Base-by-base conservation (phyloP, 768 basidiomycete genomes). In the Calocera cornea region DNA sequence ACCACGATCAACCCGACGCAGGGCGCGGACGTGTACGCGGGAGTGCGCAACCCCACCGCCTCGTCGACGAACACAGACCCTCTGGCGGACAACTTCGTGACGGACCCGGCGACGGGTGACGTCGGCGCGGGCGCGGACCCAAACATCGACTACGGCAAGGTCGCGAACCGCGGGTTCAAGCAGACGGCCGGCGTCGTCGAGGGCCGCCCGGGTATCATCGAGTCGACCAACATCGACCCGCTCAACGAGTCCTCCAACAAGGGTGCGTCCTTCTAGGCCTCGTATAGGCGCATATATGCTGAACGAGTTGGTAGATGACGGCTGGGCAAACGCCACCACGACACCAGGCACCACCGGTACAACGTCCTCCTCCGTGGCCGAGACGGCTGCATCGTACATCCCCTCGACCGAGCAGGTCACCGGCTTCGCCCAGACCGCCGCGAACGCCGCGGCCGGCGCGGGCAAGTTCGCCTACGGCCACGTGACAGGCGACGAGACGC, bases 131-230 rank as follows among this genome's bases (percentile, higher is more conserved):
- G 81, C 2, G 80, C 78, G 5, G 76, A 76, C 24, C 65, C 73
- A 33, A 73, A 76, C 67, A 82, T 81, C 72, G 68, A 76, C 12
- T 81, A 79, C 29, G 75, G 78, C 64, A 72, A 74, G 49, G 73
- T 81, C 34, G 81, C 82, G 1, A 73, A 76, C 65, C 77, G 77
- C 24, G 73, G 72, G 49, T 76, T 82, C 72, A 80, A 77, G 66
- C 68, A 79, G 66, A 74, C 77, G 7, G 79, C 82, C 10, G 83
- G 84, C 22, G 83, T 84, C 38, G 74, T 82, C 41, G 84, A 85
- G 72, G 80, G 78, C 16, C 79, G 78, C 1, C 82, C 84, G 5
- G 83, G 84, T 19, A 83, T 85, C 70, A 83, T 86, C 70, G 83
- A 86, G 74, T 75, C 77, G 34, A 77, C 82, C 27, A 75, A 83